Evolutionary conservation across 2,329 filamentous ascomycete genomes (phyloP).

Genomic region (Phaeosphaeria sp.): DNA sequence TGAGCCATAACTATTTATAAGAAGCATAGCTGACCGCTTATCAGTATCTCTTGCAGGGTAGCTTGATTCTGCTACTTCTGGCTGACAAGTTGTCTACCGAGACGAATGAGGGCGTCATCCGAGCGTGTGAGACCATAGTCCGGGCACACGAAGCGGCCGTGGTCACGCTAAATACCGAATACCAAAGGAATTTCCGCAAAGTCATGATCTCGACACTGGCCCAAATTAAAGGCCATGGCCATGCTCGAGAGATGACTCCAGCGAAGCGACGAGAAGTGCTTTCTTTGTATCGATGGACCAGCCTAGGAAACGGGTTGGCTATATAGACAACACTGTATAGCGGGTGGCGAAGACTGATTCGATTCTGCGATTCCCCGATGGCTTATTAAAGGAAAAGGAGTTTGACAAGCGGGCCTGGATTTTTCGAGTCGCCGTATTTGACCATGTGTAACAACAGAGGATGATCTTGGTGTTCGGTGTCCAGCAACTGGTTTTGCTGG

Average conservation of each 20-base stretch:
- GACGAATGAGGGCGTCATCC: conserved; percentile 81
- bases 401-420: background rate
- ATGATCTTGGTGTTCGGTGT: background rate
- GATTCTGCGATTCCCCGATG: background rate
- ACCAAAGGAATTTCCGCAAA: conserved; percentile 69
- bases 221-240: conserved; percentile 46
- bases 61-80: conserved; percentile 83
- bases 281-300: conserved; percentile 62
- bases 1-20: background rate
- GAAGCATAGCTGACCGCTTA: conserved; percentile 7
- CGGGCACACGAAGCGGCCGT: conserved; percentile 94
- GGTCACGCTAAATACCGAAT: conserved; percentile 92
- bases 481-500: background rate
- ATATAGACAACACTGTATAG: conserved; percentile 21
- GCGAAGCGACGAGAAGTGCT: conserved; percentile 55
- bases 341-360: background rate
- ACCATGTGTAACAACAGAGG: background rate
- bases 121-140: conserved; percentile 91
- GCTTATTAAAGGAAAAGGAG: background rate
- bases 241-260: conserved; percentile 45
- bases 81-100: conserved; percentile 88
- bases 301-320: conserved; percentile 49
- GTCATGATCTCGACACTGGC: conserved; percentile 55
- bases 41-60: conserved; percentile 82
- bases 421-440: background rate